Evolutionary conservation across 768 basidiomycete species (phyloP).

Genomic region (Symmetrospora coprosmae): DNA sequence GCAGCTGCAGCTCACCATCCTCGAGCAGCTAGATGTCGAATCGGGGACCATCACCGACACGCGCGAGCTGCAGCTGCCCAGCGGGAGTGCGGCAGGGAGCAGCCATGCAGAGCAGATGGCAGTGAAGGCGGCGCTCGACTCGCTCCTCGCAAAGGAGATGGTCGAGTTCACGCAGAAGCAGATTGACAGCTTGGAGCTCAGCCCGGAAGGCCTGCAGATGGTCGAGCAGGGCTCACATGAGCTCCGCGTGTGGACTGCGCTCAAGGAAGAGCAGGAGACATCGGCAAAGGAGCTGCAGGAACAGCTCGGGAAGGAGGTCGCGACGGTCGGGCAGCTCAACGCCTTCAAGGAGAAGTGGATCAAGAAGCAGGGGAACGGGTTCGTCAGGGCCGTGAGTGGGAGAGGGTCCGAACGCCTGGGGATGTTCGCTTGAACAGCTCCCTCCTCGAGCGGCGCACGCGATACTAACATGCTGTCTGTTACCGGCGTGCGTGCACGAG

Average conservation of each 20-base stretch:
- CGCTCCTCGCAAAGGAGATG: slow-evolving; percentile 77
- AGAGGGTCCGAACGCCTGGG: too few species aligned
- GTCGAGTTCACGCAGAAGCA: slow-evolving; percentile 66
- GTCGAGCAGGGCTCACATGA: slow-evolving; percentile 78
- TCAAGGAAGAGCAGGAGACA: not conserved
- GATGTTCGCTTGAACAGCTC: too few species aligned
- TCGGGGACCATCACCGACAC: slow-evolving; percentile 36
- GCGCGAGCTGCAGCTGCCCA: slow-evolving; percentile 30
- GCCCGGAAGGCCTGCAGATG: slow-evolving; percentile 68
- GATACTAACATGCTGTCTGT: too few species aligned
- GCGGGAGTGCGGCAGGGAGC: slow-evolving; percentile 18
- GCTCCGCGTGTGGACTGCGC: slow-evolving; percentile 63
- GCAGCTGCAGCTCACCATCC: slow-evolving; percentile 23
- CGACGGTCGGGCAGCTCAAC: slow-evolving; percentile 83
- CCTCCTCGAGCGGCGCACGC: too few species aligned
- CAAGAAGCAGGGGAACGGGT: slow-evolving; percentile 64
- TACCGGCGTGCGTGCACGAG: too few species aligned
- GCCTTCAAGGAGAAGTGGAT: slow-evolving; percentile 99
- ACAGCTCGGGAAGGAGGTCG: slow-evolving; percentile 65
- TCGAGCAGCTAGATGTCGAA: slow-evolving; percentile 26
- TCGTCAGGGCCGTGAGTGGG: slow-evolving; percentile 76
- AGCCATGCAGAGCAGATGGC: slow-evolving; percentile 47
- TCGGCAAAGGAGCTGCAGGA: slow-evolving; percentile 18
- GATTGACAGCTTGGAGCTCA: slow-evolving; percentile 55
- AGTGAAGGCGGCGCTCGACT: slow-evolving; percentile 82